Base-by-base conservation (phyloP, 1,284 basidiomycete genomes). In the Afroboletus lepidellus region DNA sequence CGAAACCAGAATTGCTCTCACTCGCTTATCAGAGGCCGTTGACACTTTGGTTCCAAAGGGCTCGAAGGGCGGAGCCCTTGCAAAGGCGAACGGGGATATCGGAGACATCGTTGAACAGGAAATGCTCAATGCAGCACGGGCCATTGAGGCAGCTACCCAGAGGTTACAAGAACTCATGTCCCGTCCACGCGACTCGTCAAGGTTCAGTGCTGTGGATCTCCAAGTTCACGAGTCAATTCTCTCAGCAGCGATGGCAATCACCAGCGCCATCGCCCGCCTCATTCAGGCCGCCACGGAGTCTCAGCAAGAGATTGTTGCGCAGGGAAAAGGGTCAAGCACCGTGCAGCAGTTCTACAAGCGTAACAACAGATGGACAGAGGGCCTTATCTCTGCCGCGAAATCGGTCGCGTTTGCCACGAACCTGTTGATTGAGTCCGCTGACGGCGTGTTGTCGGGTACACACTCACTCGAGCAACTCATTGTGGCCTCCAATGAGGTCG, bases 331-430 rank as follows among this genome's bases (percentile, higher is more conserved):
- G 6, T 89, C 92, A 12, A 93, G 86, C 69, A 85, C 93, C 23
- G 84, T 78, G 20, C 94, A 97, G 72, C 96, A 98, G 66, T 99
- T 99, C 81, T 99, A 98, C 84, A 99, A 99, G 78, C 87, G 91
- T 57, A 98, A 99, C 84, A 98, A 99, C 74, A 85, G 97, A 57
- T 99, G 97, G 97, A 99, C 97, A 18, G 97, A 99, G 72, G 97
- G 97, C 60, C 86, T 99, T 59, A 96, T 99, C 62, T 97, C 94
- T 29, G 97, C 97, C 21, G 97, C 97, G 29, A 97, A 97, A 71
- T 85, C 97, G 7, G 97, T 99, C 44, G 97, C 97, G 3, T 97
- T 96, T 65, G 94, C 97, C 5, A 99, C 97, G n/a, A 91, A 85
- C 55, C 77, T 98, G 59, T 84, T 99, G 53, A 99, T 99, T 71